Evolutionary conservation across 805 yeast species (phyloP), one percentile per base, ranked within the genome.

Genomic region (Myxozyma nipponensis): DNA sequence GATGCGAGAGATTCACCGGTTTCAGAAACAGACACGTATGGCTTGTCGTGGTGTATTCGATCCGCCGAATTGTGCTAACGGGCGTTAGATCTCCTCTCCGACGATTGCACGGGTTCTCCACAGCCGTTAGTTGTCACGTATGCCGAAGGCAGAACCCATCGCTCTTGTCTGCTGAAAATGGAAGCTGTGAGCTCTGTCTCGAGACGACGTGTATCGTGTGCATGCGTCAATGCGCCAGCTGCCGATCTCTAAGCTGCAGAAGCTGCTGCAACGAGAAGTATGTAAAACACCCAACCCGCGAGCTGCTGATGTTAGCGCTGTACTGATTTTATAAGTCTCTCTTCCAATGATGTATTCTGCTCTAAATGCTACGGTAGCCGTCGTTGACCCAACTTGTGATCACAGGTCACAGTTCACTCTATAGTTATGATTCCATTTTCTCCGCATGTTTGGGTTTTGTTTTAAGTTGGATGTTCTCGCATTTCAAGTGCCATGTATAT

Each of bases 121-220:
- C 52, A 10, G 26, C 36, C 9, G 34, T 47, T 4, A 46, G 52
- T 3, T 54, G 58, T 32, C 58, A 54, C 40, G 54, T 54, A 18
- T 54, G 58, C 46, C 49, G 44, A 17, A 57, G 53, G 22, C 52
- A 48, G 19, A 54, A 52, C 38, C 58, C 58, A 10, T 52, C 57
- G 15, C 38, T 54, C 5, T 39, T 54, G 23, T 42, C 57, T 6
- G 30, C 32, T 5, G 58, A 54, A 25, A 54, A 47, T 24, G 32
- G 57, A 24, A 50, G 44, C 25, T 54, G 58, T 35, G 58, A 52
- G 13, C 21, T 47, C 6, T 54, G 58, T 32, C 40, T 25, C 7
- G 47, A 41, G 9, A 28, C 41, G n/a, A 54, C 58, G 2, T 54
- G 58, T 34, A 7, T 54, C 15, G 38, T 54, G 15, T 54, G 58